Percentiles rank a stretch among this genome's conserved stretches.
Conservation (phyloP, 805 yeast genomes). For the Yarrowia alimentaria region DNA sequence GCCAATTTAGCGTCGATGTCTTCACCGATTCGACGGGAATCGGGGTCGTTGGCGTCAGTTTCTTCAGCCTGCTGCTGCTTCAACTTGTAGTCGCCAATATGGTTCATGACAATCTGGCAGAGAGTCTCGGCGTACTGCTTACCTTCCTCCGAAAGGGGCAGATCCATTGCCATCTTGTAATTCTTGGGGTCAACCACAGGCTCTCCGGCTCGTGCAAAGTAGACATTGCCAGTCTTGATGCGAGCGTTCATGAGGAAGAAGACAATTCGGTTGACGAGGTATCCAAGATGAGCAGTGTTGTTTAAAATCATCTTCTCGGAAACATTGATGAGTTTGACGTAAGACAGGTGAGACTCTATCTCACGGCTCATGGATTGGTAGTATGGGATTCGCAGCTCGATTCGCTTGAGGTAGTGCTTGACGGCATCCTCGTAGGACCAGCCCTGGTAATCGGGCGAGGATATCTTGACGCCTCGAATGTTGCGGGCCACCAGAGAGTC, state of each 20-base stretch:
- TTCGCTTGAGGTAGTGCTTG: slow-evolving; percentile 70
- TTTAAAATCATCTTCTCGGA: slow-evolving; percentile 81
- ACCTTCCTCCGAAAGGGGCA: slow-evolving; percentile 65
- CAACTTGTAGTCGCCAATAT: slow-evolving; percentile 33
- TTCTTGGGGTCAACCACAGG: slow-evolving; percentile 50
- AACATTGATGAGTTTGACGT: slow-evolving; percentile 83
- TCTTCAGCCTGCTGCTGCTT: slow-evolving; percentile 19
- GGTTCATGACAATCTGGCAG: slow-evolving; percentile 52
- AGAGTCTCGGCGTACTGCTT: slow-evolving; percentile 61
- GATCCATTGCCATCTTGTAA: slow-evolving; percentile 74
- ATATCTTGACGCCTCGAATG: slow-evolving; percentile 74
- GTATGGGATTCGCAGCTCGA: slow-evolving; percentile 61
- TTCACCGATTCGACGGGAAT: slow-evolving; percentile 14
- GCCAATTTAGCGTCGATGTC: slow-evolving; percentile 24
- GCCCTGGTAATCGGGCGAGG: slow-evolving; percentile 79
- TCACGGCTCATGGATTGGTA: slow-evolving; percentile 65
- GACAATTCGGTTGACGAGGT: slow-evolving; percentile 84
- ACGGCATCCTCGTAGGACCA: slow-evolving; percentile 76
- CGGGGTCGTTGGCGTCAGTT: slow-evolving; percentile 19
- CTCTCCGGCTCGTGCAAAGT: slow-evolving; percentile 62
- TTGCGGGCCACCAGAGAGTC: slow-evolving; percentile 65
- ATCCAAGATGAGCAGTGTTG: slow-evolving; percentile 74
- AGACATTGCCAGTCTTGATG: slow-evolving; percentile 85
- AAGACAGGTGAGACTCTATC: slow-evolving; percentile 56
- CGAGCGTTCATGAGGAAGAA: slow-evolving; percentile 89